These are phyloP conservation scores for Fusarium praegraminearum DNA, from an alignment of 2,329 filamentous ascomycete species.

Conservation along the genomic window DNA sequence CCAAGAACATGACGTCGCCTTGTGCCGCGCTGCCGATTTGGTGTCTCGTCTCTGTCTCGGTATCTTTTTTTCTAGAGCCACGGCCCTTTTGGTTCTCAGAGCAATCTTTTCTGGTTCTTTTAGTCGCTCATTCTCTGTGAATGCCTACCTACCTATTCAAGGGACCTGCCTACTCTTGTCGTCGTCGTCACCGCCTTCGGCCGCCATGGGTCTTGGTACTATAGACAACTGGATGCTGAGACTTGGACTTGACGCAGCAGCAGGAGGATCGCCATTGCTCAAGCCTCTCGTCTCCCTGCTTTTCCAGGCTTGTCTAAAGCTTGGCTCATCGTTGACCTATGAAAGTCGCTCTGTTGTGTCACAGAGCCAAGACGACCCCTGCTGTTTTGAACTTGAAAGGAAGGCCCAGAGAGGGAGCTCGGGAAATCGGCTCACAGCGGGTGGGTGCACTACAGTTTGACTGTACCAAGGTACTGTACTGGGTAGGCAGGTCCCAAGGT, in stretches of 20 bases:
- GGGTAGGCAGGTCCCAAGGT: slow-evolving; percentile 10
- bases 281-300: slow-evolving; percentile 29
- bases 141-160: slow-evolving; percentile 5
- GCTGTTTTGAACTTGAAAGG: slow-evolving; percentile 20
- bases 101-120: background rate
- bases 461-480: background rate
- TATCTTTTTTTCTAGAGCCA: slow-evolving; percentile 25
- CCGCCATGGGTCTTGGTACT: slow-evolving; percentile 17
- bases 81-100: slow-evolving; percentile 9
- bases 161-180: slow-evolving; percentile 1
- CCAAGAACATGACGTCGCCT: slow-evolving; percentile 44
- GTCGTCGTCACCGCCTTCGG: slow-evolving; percentile 27
- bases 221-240: background rate
- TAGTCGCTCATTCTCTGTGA: background rate
- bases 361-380: slow-evolving; percentile 30
- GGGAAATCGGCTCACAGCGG: slow-evolving; percentile 34
- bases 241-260: slow-evolving; percentile 26
- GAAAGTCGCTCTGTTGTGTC: slow-evolving; percentile 22
- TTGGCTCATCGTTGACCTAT: slow-evolving; percentile 20
- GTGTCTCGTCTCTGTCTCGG: slow-evolving; percentile 28
- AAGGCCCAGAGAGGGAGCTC: slow-evolving; percentile 25
- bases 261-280: slow-evolving; percentile 20
- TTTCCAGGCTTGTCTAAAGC: slow-evolving; percentile 33
- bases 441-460: slow-evolving; percentile 22
- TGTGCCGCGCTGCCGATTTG: slow-evolving; percentile 47